These are phyloP conservation scores for Echinochloa phyllopogon DNA, from an alignment of 176 grass and related monocot genomes.

Conservation along the genomic window DNA sequence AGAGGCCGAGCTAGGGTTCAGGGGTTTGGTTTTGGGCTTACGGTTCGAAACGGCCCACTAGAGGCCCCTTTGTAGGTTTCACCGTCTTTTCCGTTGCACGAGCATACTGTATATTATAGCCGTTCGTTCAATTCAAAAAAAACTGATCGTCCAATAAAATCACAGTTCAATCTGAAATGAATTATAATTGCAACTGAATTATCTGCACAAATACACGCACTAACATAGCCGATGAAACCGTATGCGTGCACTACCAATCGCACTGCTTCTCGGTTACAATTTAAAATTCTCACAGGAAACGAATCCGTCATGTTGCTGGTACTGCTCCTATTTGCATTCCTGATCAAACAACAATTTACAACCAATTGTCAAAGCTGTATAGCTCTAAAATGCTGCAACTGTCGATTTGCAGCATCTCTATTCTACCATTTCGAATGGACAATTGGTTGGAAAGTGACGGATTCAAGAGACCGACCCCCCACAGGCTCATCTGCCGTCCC, in stretches of 20 bases:
- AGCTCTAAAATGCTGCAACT: neutral
- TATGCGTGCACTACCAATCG: neutral
- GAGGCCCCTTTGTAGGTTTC: neutral
- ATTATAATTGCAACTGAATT: neutral
- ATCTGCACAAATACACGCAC: neutral
- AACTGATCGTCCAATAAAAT: neutral
- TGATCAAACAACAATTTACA: slow-evolving; percentile 42
- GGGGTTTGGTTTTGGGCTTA: slow-evolving; percentile 14
- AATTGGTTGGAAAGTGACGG: neutral
- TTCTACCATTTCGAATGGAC: neutral
- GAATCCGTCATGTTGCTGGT: neutral
- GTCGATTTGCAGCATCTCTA: slow-evolving; percentile 26
- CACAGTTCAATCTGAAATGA: neutral
- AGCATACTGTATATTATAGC: neutral
- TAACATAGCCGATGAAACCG: neutral
- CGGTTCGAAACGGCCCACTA: neutral
- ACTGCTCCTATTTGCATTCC: slow-evolving; percentile 24
- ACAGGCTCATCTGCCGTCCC: neutral
- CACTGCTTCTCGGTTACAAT: neutral
- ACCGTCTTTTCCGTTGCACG: neutral
- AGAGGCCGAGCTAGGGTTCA: slow-evolving; percentile 36
- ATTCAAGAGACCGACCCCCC: neutral
- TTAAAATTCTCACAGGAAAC: neutral
- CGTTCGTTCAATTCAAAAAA: neutral
- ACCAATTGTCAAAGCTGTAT: slow-evolving; percentile 34